Base-by-base conservation (phyloP, 805 yeast genomes). In the Teunomyces barrocoloradensis region DNA sequence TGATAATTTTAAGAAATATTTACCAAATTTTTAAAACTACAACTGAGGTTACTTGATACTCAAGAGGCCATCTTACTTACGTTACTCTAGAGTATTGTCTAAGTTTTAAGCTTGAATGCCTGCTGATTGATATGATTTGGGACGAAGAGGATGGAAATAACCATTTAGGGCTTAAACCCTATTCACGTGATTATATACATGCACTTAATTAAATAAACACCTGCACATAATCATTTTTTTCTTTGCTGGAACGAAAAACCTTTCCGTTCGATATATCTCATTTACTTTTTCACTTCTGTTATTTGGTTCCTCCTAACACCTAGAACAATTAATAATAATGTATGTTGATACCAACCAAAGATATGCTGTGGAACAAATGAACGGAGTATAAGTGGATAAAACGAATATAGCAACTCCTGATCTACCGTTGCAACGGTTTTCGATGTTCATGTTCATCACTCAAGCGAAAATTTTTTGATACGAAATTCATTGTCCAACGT, bases 291-390 rank as follows among this genome's bases (percentile, higher is more conserved):
- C 40, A 37, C 27, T 21, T 21, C 40, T 21, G 40, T 44, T 42
- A 37, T 37, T 45, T 46, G 41, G 43, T 42, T 46, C 44, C 50
- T 51, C 46, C 44, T 45, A 41, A 29, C 37, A 47, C 53, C 42
- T 41, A 49, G 50, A 47, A 50, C 45, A 52, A 47, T 45, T 41
- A 52, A 34, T 40, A 45, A 47, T 48, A 52, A 49, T 51, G 55
- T 51, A 53, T 52, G 54, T 51, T 46, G 33, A 36, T 17, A 37
- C 17, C 35, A 33, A 17, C 21, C 20, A 39, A 45, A 10, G 29
- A 12, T 15, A 18, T 18, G 21, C 36, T 35, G 41, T 27, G 35
- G 17, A 15, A 35, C 34, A 39, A 43, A 34, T 28, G 42, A 43
- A 36, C 13, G 20, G 30, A 43, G 15, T 17, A 21, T 15, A 33